phyloP scores from a whole-genome alignment of 805 yeast species.

The Wickerhamiella galacta region DNA sequence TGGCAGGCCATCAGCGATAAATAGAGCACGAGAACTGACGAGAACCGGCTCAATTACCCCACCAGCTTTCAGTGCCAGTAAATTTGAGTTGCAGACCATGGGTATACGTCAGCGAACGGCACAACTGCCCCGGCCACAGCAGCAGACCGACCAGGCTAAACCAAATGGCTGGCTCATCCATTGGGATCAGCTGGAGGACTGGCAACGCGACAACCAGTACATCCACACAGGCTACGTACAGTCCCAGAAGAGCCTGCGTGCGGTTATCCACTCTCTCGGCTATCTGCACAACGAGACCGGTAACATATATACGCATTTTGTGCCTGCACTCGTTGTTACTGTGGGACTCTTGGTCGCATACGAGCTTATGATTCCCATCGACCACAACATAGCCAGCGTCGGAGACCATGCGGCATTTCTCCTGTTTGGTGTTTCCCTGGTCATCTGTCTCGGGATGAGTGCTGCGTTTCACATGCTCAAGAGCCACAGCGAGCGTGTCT shows the following conservation, averaged over 20 bases:
- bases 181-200: slow-evolving; percentile 45
- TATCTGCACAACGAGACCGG: slow-evolving; percentile 57
- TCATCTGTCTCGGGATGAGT: slow-evolving; percentile 43
- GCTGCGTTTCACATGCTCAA: slow-evolving; percentile 52
- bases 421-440: slow-evolving; percentile 41
- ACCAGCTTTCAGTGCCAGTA: too few species aligned
- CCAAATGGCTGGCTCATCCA: slow-evolving; percentile 6
- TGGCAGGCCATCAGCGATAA: too few species aligned
- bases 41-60: too few species aligned
- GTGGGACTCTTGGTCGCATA: slow-evolving; percentile 7
- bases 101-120: too few species aligned
- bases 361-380: slow-evolving; percentile 13
- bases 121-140: too few species aligned
- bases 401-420: slow-evolving; percentile 36
- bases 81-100: too few species aligned
- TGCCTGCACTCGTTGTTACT: slow-evolving; percentile 20
- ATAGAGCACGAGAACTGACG: too few species aligned
- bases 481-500: slow-evolving; percentile 42
- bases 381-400: slow-evolving; percentile 16
- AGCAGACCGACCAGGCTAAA: too few species aligned
- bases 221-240: slow-evolving; percentile 49
- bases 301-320: slow-evolving; percentile 51
- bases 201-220: slow-evolving; percentile 63
- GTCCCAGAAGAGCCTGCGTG: slow-evolving; percentile 32
- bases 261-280: slow-evolving; percentile 33